Conservation (phyloP, 345 rosid species). For the Dipteronia dyeriana region DNA sequence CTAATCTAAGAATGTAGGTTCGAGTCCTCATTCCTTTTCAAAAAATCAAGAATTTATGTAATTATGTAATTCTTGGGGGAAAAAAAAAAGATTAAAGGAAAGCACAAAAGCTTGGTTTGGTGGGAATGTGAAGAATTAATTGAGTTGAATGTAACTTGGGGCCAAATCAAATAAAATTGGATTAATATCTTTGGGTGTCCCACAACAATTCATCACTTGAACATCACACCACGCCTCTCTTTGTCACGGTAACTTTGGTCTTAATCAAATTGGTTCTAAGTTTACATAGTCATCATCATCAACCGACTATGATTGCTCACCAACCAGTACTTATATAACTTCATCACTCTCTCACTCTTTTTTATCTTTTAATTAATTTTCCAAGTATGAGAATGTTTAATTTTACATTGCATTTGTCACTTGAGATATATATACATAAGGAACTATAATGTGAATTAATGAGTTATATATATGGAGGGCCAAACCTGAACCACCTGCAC, state of each 20-base stretch:
- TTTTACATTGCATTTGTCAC: too few species aligned
- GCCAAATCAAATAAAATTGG: conserved; percentile 18
- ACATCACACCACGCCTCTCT: conserved; percentile 9
- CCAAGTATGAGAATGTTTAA: neutral
- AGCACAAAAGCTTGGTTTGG: conserved; percentile 10
- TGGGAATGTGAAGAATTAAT: conserved; percentile 8
- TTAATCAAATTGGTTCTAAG: conserved; percentile 18
- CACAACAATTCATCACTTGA: conserved; percentile 14
- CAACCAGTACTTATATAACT: neutral
- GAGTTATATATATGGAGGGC: neutral
- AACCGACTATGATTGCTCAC: neutral
- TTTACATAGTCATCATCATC: conserved; percentile 4
- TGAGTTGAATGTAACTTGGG: conserved; percentile 14
- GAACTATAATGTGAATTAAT: too few species aligned
- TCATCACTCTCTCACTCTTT: neutral
- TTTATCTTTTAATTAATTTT: neutral
- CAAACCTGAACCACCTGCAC: neutral
- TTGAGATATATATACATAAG: too few species aligned
- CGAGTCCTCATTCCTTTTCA: too few species aligned
- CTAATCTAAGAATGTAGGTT: too few species aligned
- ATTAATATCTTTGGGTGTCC: conserved; percentile 3
- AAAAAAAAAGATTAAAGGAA: too few species aligned
- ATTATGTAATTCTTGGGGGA: too few species aligned
- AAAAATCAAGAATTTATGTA: too few species aligned
- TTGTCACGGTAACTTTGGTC: conserved; percentile 20